Base-by-base conservation (phyloP, 2,329 filamentous ascomycete species). In the Aureobasidium sp. region DNA sequence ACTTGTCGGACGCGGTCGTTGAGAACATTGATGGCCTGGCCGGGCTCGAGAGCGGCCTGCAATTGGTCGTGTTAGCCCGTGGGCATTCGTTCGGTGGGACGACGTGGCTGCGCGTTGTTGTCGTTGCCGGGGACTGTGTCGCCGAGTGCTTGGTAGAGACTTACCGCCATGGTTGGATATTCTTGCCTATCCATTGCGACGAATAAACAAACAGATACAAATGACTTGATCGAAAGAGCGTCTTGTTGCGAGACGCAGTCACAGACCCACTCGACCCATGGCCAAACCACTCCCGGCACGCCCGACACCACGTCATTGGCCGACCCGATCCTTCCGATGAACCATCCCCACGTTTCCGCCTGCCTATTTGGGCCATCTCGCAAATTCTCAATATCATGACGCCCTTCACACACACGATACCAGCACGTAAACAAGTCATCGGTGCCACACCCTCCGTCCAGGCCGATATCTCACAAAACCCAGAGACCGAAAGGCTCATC, bases 151-250 rank as follows among this genome's bases (percentile, higher is more conserved):
- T 6, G 8, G n/a, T 3, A 16, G 5, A 4, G 22, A 72, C 86
- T 78, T 78, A 96, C 91, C 84, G 95, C 84, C 81, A 97, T 85
- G 63, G 84, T 85, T 70, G 91, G 90, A 77, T 97, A 97, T 72
- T 96, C 91, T 71, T 86, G 79, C 72, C 90, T 83, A 68, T 87
- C 84, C 66, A 91, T 79, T 27, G 30, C 45, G 32, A 49, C 34
- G 37, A 24, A 29, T 21, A 49, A 24, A 38, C 24, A 29, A 25
- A 24, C 30, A 47, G 42, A 17, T 47, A 47, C 19, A 25, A 47
- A 47, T 49, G 24, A 29, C n/a, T 38, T 29, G 45, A 27, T 24
- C 8, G 35, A 25, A 38, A 3, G 34, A 49, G 34, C 16, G 45
- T 38, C 27, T 29, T 49, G 45, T 49, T 37, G 45, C 42, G 24